Base-by-base conservation (phyloP, 208 protist genomes). In the Naegleria lovaniensis region DNA sequence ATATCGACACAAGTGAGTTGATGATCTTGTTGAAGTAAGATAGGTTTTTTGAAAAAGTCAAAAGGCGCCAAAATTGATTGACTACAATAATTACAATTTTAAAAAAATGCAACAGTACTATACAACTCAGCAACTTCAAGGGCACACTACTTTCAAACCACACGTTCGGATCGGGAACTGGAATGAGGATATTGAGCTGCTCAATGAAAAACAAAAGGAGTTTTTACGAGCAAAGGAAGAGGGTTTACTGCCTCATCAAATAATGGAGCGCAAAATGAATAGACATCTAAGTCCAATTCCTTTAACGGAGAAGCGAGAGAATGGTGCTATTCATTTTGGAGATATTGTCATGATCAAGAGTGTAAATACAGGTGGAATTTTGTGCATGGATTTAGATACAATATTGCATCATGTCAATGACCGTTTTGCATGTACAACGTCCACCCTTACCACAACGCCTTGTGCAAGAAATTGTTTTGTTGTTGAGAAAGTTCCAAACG, bases 81-180 rank as follows among this genome's bases (percentile, higher is more conserved):
- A 38, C 76, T 41, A 84, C 76, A 84, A 36, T 40, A 79, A 79
- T 41, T 41, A 38, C 38, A 84, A 40, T 39, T 5, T 39, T 0
- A 41, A 84, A 84, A 84, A 79, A 79, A 79, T 79, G 67, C 67
- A 79, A 79, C n/a, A n/a, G n/a, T 79, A 88, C 22, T 88, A 88
- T 38, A 88, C 85, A 11, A 29, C 85, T 38, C 85, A 88, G 58
- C 85, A 88, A 38, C n/a, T 88, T 33, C 19, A 40, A 39, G 85
- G 85, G 15, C 85, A 88, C 22, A 33, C 16, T 7, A 40, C 41
- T 3, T 88, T 40, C 55, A 51, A 58, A 43, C 85, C 85, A 19
- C 9, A 39, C 13, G 85, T 88, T 29, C 15, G 85, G 13, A 88
- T 88, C 22, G 85, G 85, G 22, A 88, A 88, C 19, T 88, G 85